Base-by-base conservation (phyloP, 2,329 filamentous ascomycete genomes). In the Cytospora piceae region DNA sequence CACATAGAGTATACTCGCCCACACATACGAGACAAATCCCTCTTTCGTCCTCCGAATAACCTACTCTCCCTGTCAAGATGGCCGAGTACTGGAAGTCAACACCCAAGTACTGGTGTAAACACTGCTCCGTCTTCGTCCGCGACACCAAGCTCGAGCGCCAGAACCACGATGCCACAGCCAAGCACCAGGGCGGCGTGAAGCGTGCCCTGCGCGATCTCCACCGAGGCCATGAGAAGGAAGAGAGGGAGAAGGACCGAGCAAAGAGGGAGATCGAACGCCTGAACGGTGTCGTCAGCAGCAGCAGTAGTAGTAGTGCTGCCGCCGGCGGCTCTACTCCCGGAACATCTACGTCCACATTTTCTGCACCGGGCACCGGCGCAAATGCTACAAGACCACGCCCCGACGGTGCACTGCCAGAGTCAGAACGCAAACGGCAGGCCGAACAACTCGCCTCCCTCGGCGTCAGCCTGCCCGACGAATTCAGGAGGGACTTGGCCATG, bases 81-180 rank as follows among this genome's bases (percentile, higher is more conserved):
- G 90, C 95, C 0, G 95, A 98, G 83, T 96, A 97, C 80, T 98
- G 95, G 95, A 98, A 98, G 77, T 97, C 94, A 24, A 97, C 94
- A 77, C 94, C 94, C 7, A 94, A 90, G 76, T 96, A 96, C 81
- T 98, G 94, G 93, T 99, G 95, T 86, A 98, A 98, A 78, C 92
- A 97, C 82, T 99, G 95, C 85, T 87, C 88, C 74, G 87, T 86
- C 75, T 98, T 89, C 78, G 91, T 99, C 58, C 91, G 92, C 78
- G 95, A 99, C 82, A 97, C 94, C 27, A 89, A 92, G 71, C 87
- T 97, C 77, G 94, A 97, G 77, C 90, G 90, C 72, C 85, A 88
- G 70, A 94, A 97, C 78, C 94, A 97, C 79, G 94, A 97, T 78
- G 87, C 91, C 31, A 96, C 92, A 0, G 89, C 82, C 17, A 93